Evolutionary conservation across 176 grass and related monocot species (phyloP).

Genomic region (Eleusine coracana): DNA sequence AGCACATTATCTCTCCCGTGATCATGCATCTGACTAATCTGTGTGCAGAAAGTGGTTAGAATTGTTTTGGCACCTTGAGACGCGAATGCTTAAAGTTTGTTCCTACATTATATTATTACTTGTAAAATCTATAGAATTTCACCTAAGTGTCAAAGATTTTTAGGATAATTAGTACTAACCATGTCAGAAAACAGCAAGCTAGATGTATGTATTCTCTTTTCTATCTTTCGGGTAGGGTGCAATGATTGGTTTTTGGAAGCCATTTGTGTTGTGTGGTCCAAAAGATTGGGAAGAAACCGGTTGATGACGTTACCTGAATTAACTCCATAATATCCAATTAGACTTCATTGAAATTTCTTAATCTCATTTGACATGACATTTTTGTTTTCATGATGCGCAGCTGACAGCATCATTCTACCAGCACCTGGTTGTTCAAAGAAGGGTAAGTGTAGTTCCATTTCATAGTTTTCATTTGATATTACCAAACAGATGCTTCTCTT

Average conservation of each 20-base stretch:
- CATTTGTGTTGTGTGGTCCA: neutral
- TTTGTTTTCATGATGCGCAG: conserved; percentile 56
- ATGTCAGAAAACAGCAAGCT: neutral
- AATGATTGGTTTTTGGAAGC: neutral
- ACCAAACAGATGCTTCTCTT: neutral
- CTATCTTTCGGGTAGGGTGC: neutral
- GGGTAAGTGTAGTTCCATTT: conserved; percentile 55
- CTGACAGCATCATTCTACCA: conserved; percentile 88
- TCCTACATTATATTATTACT: neutral
- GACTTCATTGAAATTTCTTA: neutral
- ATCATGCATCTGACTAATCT: neutral
- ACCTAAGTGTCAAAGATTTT: conserved; percentile 1
- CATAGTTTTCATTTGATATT: conserved; percentile 13
- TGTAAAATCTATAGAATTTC: neutral
- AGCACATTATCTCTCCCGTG: neutral
- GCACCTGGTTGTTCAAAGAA: conserved; percentile 96
- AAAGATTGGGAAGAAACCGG: neutral
- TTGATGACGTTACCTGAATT: neutral
- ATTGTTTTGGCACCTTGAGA: conserved; percentile 30
- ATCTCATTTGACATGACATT: conserved; percentile 26
- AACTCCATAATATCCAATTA: neutral
- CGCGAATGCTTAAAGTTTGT: neutral
- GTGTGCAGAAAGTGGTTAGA: neutral
- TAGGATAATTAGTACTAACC: neutral
- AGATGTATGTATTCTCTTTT: neutral